A percentile compares a stretch with the other conserved stretches of the same genome.
These are phyloP conservation scores for Cinchona pubescens DNA, from an alignment of 257 asterid genomes.

Conservation along the genomic window DNA sequence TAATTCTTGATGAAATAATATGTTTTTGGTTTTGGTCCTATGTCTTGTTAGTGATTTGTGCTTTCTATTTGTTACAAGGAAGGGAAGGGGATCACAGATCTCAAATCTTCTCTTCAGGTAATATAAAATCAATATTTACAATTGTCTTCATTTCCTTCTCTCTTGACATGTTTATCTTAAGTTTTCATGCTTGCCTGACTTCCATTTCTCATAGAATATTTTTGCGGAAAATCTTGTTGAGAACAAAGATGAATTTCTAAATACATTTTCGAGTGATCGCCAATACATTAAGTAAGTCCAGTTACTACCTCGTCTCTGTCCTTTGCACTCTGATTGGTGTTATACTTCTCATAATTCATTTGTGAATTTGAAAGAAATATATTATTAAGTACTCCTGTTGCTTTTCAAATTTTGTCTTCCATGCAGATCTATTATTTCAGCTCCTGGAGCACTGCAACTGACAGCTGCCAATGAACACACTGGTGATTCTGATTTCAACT, in stretches of 20 bases:
- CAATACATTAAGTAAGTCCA: slow-evolving; percentile 60
- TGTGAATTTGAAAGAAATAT: neutral
- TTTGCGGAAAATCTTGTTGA: slow-evolving; percentile 84
- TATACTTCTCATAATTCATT: neutral
- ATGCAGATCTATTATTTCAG: slow-evolving; percentile 58
- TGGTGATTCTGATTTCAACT: slow-evolving; percentile 29
- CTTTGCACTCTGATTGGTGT: neutral
- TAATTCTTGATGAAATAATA: neutral
- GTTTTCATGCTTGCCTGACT: too few relatives aligned
- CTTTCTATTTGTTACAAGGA: slow-evolving; percentile 47
- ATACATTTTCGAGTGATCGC: slow-evolving; percentile 64
- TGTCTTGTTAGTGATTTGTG: slow-evolving; percentile 22
- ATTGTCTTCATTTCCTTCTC: slow-evolving; percentile 12
- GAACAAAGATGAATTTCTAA: slow-evolving; percentile 74
- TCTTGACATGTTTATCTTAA: neutral
- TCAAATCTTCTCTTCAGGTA: slow-evolving; percentile 81
- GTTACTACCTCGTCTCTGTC: neutral
- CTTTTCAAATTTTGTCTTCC: slow-evolving; percentile 21
- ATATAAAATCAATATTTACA: neutral
- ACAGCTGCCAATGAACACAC: slow-evolving; percentile 36
- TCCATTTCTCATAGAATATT: slow-evolving; percentile 51
- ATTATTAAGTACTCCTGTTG: neutral
- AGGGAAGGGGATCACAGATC: slow-evolving; percentile 89
- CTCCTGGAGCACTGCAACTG: slow-evolving; percentile 47
- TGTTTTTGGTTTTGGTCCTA: neutral